phyloP scores from a whole-genome alignment of 345 rosid genomes.

The Euphorbia tirucalli region DNA sequence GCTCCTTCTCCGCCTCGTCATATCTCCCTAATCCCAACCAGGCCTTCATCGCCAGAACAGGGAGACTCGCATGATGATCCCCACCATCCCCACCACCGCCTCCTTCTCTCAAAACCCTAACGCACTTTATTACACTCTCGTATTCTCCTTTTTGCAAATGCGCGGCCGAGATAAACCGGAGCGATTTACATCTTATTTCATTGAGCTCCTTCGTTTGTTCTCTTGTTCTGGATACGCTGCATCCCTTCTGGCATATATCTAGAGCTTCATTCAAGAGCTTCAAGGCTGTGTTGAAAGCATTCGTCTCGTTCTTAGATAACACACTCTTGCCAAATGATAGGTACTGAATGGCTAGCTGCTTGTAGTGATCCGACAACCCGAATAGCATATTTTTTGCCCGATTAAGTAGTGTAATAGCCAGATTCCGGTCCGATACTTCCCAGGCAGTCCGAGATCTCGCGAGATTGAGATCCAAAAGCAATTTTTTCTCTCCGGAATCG shows the following conservation, averaged over 20 bases:
- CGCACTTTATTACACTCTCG: constrained; percentile 87
- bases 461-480: constrained; percentile 69
- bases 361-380: constrained; percentile 66
- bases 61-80: constrained; percentile 77
- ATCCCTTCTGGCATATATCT: constrained; percentile 78
- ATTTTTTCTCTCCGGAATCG: constrained; percentile 62
- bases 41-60: constrained; percentile 98
- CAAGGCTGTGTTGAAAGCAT: constrained; percentile 52
- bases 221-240: constrained; percentile 47
- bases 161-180: constrained; percentile 84
- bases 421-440: constrained; percentile 65
- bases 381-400: constrained; percentile 65
- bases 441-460: constrained; percentile 89
- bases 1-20: constrained; percentile 87
- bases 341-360: constrained; percentile 63
- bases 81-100: constrained; percentile 40
- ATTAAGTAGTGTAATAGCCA: constrained; percentile 71
- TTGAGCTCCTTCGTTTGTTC: constrained; percentile 57
- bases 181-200: constrained; percentile 54
- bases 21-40: constrained; percentile 83
- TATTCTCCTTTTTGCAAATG: constrained; percentile 85
- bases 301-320: constrained; percentile 40
- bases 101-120: constrained; percentile 73
- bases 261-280: constrained; percentile 83
- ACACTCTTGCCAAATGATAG: constrained; percentile 56